These are phyloP conservation scores for Xylona heveae DNA, from an alignment of 495 filamentous ascomycete species.

Conservation along the genomic window DNA sequence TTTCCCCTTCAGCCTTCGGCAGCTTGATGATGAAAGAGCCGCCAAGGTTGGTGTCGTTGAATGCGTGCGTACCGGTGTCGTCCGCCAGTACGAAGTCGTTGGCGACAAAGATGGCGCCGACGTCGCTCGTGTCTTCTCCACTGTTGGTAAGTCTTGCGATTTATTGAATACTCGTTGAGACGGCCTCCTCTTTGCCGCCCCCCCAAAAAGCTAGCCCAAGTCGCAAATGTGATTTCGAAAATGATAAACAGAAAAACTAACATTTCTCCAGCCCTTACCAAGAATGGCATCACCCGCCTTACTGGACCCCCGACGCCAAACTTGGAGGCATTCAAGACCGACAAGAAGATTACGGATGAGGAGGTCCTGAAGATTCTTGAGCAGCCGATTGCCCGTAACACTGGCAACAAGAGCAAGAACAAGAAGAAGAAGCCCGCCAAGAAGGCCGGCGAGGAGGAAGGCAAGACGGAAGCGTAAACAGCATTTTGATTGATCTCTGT, in stretches of 20 bases:
- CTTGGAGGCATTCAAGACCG: slow-evolving; percentile 59
- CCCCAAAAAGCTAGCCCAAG: neutral
- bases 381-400: slow-evolving; percentile 56
- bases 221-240: neutral
- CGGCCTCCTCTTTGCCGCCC: neutral
- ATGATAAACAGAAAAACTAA: neutral
- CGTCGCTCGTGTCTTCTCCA: slow-evolving; percentile 72
- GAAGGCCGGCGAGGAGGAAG: slow-evolving; percentile 30
- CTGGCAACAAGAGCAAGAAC: slow-evolving; percentile 52
- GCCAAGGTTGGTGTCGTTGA: slow-evolving; percentile 93
- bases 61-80: slow-evolving; percentile 73
- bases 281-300: slow-evolving; percentile 81
- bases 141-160: slow-evolving; percentile 49
- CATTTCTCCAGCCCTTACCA: slow-evolving; percentile 61
- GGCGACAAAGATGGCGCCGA: slow-evolving; percentile 73
- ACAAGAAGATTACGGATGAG: slow-evolving; percentile 95
- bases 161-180: slow-evolving; percentile 2
- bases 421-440: slow-evolving; percentile 71
- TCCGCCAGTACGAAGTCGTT: slow-evolving; percentile 88
- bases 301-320: slow-evolving; percentile 53
- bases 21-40: slow-evolving; percentile 88
- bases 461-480: slow-evolving; percentile 20
- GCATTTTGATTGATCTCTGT: neutral
- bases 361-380: slow-evolving; percentile 86
- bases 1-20: slow-evolving; percentile 93